Evolutionary conservation across 192 early-diverging fungal species (phyloP), one percentile per base, ranked within the genome.

Genomic region (Mortierella alpina): DNA sequence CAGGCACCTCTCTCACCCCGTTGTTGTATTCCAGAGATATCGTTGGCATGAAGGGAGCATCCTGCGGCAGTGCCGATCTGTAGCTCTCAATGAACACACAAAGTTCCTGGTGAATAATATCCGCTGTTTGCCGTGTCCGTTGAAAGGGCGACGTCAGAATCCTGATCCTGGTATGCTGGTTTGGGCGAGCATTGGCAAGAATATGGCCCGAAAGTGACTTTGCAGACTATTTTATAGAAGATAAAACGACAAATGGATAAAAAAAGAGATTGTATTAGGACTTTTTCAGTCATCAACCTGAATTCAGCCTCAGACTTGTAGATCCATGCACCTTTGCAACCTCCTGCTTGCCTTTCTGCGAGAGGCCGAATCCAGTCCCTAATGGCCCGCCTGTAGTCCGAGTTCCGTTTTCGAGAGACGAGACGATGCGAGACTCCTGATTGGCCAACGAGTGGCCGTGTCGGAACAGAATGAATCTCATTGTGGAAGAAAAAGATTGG

Each of bases 391-490:
- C 88, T 6, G 63, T 66, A 7, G 68, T 70, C 7, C 80, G 70
- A 39, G 86, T 86, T 7, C 88, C 90, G 52, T 86, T 88, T 53
- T 83, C 84, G 20, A 89, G 84, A 5, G 82, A 78, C 2, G 88
- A 90, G 49, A 86, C 86, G 66, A 91, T 88, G 22, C 87, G 50
- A 10, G 78, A 77, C 15, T 72, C 81, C 42, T 87, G 70, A 58
- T 91, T 91, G 44, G 90, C 88, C 7, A 87, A 60, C 0, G 90
- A 91, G 47, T 84, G 82, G 0, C 90, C 90, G 62, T 91, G 90
- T n/a, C 90, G 85, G 49, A 85, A 78, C 20, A 88, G 71, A 18
- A 80, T 63, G 66, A 80, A 57, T 40, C 72, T 72, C 77, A 80
- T 72, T 41, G 6, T 63, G 39, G 54, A 9, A 31, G 31, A 31